Base-by-base conservation (phyloP, 495 filamentous ascomycete genomes). In the Chaetomium fimeti region DNA sequence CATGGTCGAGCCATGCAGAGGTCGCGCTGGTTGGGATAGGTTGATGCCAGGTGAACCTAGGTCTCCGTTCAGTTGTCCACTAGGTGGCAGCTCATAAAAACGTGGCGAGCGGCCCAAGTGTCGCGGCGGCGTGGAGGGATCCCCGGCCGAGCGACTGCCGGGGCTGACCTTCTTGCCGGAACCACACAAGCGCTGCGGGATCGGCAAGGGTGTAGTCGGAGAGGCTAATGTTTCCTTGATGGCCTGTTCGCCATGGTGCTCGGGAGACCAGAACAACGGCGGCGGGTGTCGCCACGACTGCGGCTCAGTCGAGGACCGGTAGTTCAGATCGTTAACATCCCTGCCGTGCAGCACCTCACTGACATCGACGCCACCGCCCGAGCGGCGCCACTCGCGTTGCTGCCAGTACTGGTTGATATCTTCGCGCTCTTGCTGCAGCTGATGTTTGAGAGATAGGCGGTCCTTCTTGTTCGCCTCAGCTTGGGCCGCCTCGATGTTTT, bases 401-500 rank as follows among this genome's bases (percentile, higher is more conserved):
- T 56, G 48, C 47, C 42, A 45, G 16, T 42, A 54, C n/a, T 7
- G 13, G 7, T 60, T 24, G 22, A 54, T 18, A 22, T 47, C 25
- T 2, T 32, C 24, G 3, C 24, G 24, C 36, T 65, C 56, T 20
- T 60, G 28, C 47, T 45, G n/a, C 16, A 65, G 8, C 13, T 20
- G 42, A 15, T 20, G n/a, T 27, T 42, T 65, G 38, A 67, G 16
- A n/a, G 16, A 47, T 42, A 32, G 18, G 49, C 52, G 68, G 11
- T 62, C 55, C 22, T 29, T 38, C 58, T 61, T 40, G 3, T 53
- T 15, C 0, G 43, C 52, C 24, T 53, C n/a, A 5, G 27, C 32
- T 61, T 53, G 51, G 4, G 68, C 70, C 45, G 60, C 53, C 6
- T 62, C 42, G 20, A 74, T 66, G 22, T 64, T 65, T 32, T 47